Evolutionary conservation across 2,329 filamentous ascomycete species (phyloP), one percentile per base, ranked within the genome.

Genomic region (Elsinoe batatas): DNA sequence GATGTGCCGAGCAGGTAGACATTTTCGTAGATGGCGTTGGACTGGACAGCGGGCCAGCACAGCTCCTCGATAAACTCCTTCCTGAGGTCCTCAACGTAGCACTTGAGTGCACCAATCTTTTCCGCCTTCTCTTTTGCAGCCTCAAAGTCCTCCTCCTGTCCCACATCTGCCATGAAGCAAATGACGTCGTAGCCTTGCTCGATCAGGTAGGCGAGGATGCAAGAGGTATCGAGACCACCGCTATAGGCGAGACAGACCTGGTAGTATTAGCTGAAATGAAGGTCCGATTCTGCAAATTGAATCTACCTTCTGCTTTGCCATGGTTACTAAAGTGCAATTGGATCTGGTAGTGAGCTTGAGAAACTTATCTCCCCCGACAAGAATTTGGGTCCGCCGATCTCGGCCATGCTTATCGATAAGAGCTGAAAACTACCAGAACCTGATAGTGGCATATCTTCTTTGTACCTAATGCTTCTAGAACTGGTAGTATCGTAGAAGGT

Each of bases 21-120:
- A 66, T 83, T 83, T 75, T 64, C 63, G 58, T 64, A 65, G 35
- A 65, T 62, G 38, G 57, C 58, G 50, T 65, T 65, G 53, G 59
- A 88, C 71, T 88, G 85, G 60, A 93, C 80, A 59, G 88, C 87
- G 53, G 80, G 84, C 79, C 84, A 91, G 76, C 84, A 85, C 43
- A 93, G 78, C 74, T 91, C 80, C 64, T 90, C 85, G 62, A 93
- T 81, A 65, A 93, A 91, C 71, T 88, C 84, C 46, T 60, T 56
- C 37, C 82, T 81, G 55, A 91, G 77, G 69, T 93, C 80, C 60
- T 76, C 72, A 57, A 79, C 74, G 67, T 77, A 70, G 69, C 84
- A 80, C 73, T 81, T 79, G 72, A 79, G 74, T 18, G 85, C 85
- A 64, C 85, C 85, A 60, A 88, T 80, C 70, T 79, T 79, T 60